Base-by-base conservation (phyloP, 306 rosid species). In the Pachyrhizus erosus region DNA sequence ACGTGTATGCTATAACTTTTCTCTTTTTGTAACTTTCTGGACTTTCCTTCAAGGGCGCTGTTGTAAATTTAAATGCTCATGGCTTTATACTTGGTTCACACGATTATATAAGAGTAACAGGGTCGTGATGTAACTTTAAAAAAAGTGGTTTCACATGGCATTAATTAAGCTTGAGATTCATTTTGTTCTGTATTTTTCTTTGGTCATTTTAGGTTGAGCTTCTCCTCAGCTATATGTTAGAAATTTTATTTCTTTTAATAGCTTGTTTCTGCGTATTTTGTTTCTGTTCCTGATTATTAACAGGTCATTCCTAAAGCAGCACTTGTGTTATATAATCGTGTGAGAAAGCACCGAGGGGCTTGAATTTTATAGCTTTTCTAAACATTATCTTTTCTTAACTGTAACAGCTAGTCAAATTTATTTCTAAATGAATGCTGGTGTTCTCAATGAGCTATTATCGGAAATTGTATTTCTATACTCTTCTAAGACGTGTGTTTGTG, bases 201-300 rank as follows among this genome's bases (percentile, higher is more conserved):
- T 72, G 42, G 26, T 72, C 62, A 13, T 48, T 72, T 72, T 18
- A 5, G 61, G 64, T 31, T 73, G 43, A 49, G 62, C 37, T 51
- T 17, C 14, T 29, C 48, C n/a, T n/a, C n/a, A 34, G 26, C 34
- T 66, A n/a, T 37, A 66, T 17, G 18, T 37, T 34, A 66, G n/a
- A 52, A 68, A 39, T 39, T 39, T 11, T 68, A 39, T 21, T 39
- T 68, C n/a, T n/a, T 9, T 11, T 9, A 39, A 40, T 20, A 20
- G 52, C 51, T 9, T 66, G 49, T 68, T 64, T 43, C 5, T 64
- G 45, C 33, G 5, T 48, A 21, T 11, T 69, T 69, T 69, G 54
- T 40, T 40, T 67, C 54, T 67, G 31, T 20, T n/a, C 51, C 24
- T 67, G 0, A 39, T 39, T 51, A 31, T 48, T n/a, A 45, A 7